These are phyloP conservation scores for Botryosphaeria dothidea DNA, from an alignment of 2,329 filamentous ascomycete species.

Conservation along the genomic window DNA sequence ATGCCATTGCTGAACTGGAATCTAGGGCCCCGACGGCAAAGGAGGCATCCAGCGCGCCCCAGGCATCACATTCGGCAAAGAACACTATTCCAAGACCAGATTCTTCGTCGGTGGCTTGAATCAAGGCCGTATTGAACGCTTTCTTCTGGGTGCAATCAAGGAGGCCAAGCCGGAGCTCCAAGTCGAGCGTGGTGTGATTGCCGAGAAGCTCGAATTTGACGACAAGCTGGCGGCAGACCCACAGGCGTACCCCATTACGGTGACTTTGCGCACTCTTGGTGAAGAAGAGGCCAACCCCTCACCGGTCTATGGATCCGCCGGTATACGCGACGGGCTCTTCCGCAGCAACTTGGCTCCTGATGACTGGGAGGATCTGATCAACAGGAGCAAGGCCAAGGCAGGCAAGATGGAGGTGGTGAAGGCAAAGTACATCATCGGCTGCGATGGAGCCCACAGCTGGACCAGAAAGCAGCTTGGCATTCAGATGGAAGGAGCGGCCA, in stretches of 20 bases:
- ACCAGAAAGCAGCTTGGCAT: slow-evolving; percentile 53
- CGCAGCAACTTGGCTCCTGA: background rate
- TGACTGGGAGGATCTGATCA: background rate
- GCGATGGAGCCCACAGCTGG: slow-evolving; percentile 55
- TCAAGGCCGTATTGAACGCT: background rate
- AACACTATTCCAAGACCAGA: slow-evolving; percentile 37
- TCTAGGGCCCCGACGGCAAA: background rate
- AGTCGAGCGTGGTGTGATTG: background rate
- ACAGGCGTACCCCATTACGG: background rate
- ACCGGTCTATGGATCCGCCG: background rate
- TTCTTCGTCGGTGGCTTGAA: background rate
- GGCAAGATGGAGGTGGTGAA: slow-evolving; percentile 25
- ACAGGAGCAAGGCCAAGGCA: background rate
- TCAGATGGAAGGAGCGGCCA: slow-evolving; percentile 58
- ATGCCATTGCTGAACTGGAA: background rate
- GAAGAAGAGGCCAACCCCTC: background rate
- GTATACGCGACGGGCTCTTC: background rate
- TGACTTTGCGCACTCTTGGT: background rate
- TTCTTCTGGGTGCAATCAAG: background rate
- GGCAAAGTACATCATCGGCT: slow-evolving; percentile 45
- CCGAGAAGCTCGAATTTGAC: slow-evolving; percentile 19
- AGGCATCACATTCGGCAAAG: background rate
- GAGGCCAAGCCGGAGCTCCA: background rate
- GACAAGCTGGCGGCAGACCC: slow-evolving; percentile 50
- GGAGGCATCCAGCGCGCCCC: slow-evolving; percentile 25